phyloP scores from a whole-genome alignment of 2,329 filamentous ascomycete species.

The Verticillium nonalfalfae region DNA sequence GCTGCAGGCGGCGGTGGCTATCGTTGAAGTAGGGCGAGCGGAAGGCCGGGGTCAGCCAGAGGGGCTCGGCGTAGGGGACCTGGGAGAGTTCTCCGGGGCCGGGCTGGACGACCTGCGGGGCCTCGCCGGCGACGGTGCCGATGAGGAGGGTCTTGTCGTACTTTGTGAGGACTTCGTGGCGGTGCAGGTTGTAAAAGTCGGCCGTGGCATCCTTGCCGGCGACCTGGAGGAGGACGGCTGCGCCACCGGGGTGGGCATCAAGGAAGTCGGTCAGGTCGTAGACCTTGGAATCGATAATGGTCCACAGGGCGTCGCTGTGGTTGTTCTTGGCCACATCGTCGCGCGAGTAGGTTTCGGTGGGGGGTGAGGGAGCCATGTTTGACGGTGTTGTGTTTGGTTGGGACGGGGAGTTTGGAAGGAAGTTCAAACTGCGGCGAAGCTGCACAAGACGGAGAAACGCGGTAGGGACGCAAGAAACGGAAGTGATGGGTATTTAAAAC shows the following conservation, averaged over 20 bases:
- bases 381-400: neutral
- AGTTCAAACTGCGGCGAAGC: neutral
- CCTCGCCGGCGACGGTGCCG: slow-evolving; percentile 70
- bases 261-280: slow-evolving; percentile 84
- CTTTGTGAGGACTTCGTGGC: slow-evolving; percentile 81
- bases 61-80: slow-evolving; percentile 79
- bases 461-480: neutral
- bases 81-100: slow-evolving; percentile 64
- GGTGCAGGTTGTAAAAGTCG: slow-evolving; percentile 87
- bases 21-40: slow-evolving; percentile 77
- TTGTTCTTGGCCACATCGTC: slow-evolving; percentile 71
- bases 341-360: slow-evolving; percentile 46
- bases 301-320: slow-evolving; percentile 70
- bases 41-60: slow-evolving; percentile 75
- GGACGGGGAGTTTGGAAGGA: neutral
- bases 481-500: neutral
- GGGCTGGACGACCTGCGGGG: slow-evolving; percentile 64
- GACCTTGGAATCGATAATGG: slow-evolving; percentile 79
- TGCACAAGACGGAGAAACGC: neutral
- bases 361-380: slow-evolving; percentile 25
- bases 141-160: slow-evolving; percentile 65
- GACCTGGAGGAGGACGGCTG: slow-evolving; percentile 72
- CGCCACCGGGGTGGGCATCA: slow-evolving; percentile 78
- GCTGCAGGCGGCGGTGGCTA: slow-evolving; percentile 61
- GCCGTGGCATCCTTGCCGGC: slow-evolving; percentile 76